A percentile compares a stretch with the other conserved stretches of the same genome.
These are phyloP conservation scores for Papiliotrema nemorosa DNA, from an alignment of 1,284 basidiomycete species.

Conservation along the genomic window DNA sequence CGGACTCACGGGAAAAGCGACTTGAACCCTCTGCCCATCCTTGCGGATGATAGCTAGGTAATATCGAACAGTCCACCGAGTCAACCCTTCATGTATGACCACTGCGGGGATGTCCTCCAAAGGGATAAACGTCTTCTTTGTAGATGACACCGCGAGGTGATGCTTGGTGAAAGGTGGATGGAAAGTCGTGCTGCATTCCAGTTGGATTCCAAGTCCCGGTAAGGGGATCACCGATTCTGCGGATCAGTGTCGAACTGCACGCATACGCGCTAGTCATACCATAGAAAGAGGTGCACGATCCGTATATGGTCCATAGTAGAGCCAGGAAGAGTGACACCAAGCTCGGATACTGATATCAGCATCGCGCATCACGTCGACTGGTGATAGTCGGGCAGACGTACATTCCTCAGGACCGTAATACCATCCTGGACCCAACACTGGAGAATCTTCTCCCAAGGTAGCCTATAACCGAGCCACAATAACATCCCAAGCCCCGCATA, in stretches of 20 bases:
- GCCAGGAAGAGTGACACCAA: background rate
- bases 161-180: constrained; percentile 6
- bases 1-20: constrained; percentile 37
- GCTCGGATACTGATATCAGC: background rate
- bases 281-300: constrained; percentile 13
- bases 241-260: constrained; percentile 7
- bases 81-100: constrained; percentile 39
- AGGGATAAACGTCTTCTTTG: constrained; percentile 27
- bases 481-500: too few species aligned
- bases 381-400: too few species aligned
- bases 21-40: constrained; percentile 19
- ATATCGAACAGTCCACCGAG: constrained; percentile 32
- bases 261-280: too few species aligned
- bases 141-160: constrained; percentile 9
- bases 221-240: constrained; percentile 37
- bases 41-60: constrained; percentile 34
- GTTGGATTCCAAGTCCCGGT: constrained; percentile 61
- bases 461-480: too few species aligned
- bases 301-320: too few species aligned
- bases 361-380: too few species aligned
- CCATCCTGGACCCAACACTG: too few species aligned
- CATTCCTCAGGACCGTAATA: too few species aligned
- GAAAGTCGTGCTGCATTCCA: too few species aligned
- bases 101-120: constrained; percentile 29
- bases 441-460: too few species aligned